Evolutionary conservation across 768 basidiomycete genomes (phyloP), one percentile per base, ranked within the genome.

Genomic region (Chalciporus piperatus): DNA sequence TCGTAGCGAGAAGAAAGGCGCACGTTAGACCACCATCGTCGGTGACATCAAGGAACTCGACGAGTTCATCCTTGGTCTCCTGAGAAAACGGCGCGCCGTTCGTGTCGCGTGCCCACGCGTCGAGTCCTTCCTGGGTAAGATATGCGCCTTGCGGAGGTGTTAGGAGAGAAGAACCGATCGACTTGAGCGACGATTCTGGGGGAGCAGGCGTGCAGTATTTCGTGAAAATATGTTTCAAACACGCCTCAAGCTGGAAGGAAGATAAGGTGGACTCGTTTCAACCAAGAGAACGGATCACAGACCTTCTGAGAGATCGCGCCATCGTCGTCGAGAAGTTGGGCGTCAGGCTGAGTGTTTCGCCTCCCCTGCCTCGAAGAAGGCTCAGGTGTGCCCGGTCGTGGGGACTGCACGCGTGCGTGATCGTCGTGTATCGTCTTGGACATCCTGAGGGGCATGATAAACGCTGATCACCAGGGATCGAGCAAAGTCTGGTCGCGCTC

Each of bases 81-180:
- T 82, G 74, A 5, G 84, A 78, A 54, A 92, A 88, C n/a, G 85
- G 82, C 35, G 77, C 75, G n/a, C 89, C 90, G 54, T 92, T 92
- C 10, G 90, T 92, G 50, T 89, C 90, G 22, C 69, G 70, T 12
- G 89, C 88, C 84, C 87, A 92, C 39, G 74, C 74, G 65, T 91
- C 89, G 45, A 92, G 68, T 8, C 81, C 88, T 50, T 81, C 72
- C 1, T 75, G 67, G 7, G 79, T 73, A 16, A 90, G 72, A 65
- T 72, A 84, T 40, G 89, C 83, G 57, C 77, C 72, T 4, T 75
- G 69, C 13, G 72, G 69, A 7, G 84, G 82, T 8, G 64, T 66
- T 16, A 79, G 72, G 33, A 85, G 59, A 20, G 60, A 59, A 27
- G 54, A 61, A 9, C 55, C 58, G 6, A 57, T 51, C 30, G 64